Evolutionary conservation across 2,329 filamentous ascomycete genomes (phyloP).

Genomic region (Phaeophleospora eucalypticola): DNA sequence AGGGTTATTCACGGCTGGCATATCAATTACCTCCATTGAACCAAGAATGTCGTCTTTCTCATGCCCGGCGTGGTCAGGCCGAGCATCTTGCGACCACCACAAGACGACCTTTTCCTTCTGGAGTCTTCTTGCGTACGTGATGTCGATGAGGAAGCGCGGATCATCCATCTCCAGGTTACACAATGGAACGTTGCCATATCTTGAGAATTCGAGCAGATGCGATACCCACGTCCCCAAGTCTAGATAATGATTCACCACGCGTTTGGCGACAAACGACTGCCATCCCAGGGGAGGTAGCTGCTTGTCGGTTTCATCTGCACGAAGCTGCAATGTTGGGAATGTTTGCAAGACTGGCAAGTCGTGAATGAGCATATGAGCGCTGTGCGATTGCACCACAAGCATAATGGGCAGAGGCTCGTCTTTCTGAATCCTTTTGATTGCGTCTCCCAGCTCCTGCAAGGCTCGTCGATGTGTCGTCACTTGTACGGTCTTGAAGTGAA

Average conservation of each 20-base stretch:
- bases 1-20: constrained; percentile 89
- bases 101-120: constrained; percentile 90
- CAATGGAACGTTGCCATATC: constrained; percentile 89
- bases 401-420: constrained; percentile 77
- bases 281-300: constrained; percentile 87
- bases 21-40: constrained; percentile 73
- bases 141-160: constrained; percentile 89
- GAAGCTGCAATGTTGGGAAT: constrained; percentile 76
- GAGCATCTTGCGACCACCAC: constrained; percentile 88
- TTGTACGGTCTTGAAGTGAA: constrained; percentile 81
- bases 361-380: constrained; percentile 73
- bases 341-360: constrained; percentile 81
- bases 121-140: constrained; percentile 85
- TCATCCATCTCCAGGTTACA: constrained; percentile 96
- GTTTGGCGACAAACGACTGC: constrained; percentile 83
- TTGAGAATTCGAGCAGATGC: constrained; percentile 79
- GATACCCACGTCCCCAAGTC: constrained; percentile 89
- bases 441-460: constrained; percentile 78
- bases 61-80: constrained; percentile 92
- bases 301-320: constrained; percentile 77
- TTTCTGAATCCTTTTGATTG: constrained; percentile 83
- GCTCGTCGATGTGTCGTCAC: constrained; percentile 88
- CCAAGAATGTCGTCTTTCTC: constrained; percentile 87
- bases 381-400: constrained; percentile 86
- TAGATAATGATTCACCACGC: constrained; percentile 84